A percentile compares a stretch with the other conserved stretches of the same genome.
phyloP scores from a whole-genome alignment of 1,139 yeast species.

The Debaryomyces coudertii region DNA sequence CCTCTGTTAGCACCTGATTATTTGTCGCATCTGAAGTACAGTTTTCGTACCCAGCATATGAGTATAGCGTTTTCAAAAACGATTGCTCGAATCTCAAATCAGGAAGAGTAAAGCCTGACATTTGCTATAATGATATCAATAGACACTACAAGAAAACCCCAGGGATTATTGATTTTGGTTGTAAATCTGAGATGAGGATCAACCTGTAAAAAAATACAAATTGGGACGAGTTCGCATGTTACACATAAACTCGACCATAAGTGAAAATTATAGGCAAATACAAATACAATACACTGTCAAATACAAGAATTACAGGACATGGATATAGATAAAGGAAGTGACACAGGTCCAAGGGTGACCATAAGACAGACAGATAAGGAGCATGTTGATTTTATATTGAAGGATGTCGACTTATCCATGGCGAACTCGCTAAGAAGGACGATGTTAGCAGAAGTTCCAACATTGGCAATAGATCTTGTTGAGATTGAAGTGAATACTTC shows the following conservation, averaged over 20 bases:
- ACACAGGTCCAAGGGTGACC: conserved; percentile 72
- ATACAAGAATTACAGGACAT: conserved; percentile 20
- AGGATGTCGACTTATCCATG: conserved; percentile 85
- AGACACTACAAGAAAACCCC: not conserved
- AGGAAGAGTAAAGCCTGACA: conserved; percentile 46
- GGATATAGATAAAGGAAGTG: conserved; percentile 43
- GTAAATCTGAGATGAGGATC: not conserved
- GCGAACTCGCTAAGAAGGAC: conserved; percentile 92
- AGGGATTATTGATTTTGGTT: not conserved
- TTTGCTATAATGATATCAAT: conserved; percentile 2
- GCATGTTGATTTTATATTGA: conserved; percentile 85
- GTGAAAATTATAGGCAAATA: conserved; percentile 7
- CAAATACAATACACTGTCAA: conserved; percentile 1
- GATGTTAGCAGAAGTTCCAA: conserved; percentile 95
- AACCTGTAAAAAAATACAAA: conserved; percentile 3
- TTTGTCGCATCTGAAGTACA: conserved; percentile 15
- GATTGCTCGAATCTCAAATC: conserved; percentile 69
- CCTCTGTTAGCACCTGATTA: conserved; percentile 22
- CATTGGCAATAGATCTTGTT: conserved; percentile 92
- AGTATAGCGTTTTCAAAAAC: conserved; percentile 52
- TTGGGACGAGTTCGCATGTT: conserved; percentile 6
- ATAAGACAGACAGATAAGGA: conserved; percentile 85
- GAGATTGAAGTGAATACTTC: conserved; percentile 93
- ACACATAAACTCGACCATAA: conserved; percentile 1
- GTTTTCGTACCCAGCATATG: conserved; percentile 30